Conservation (phyloP, 2,329 filamentous ascomycete species). For the Curvularia lunata region DNA sequence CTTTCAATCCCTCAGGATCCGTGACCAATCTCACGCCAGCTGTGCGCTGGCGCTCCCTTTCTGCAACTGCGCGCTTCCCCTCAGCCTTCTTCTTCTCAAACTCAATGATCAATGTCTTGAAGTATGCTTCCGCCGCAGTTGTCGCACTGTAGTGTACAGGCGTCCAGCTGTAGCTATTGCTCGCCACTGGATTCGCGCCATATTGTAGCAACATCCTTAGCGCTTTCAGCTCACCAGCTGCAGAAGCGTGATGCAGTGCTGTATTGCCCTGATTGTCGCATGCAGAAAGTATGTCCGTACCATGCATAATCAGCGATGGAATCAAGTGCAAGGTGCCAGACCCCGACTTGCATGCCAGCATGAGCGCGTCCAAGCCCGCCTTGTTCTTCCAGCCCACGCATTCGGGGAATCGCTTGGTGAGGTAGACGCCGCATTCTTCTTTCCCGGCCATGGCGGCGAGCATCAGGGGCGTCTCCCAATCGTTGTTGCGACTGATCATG, state of each 20-base stretch:
- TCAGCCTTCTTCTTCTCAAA: constrained; percentile 66
- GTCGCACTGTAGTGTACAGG: constrained; percentile 83
- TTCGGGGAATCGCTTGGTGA: constrained; percentile 68
- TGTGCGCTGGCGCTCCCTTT: constrained; percentile 40
- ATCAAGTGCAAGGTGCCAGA: constrained; percentile 55
- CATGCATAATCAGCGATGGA: constrained; percentile 44
- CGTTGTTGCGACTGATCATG: constrained; percentile 77
- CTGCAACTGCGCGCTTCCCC: constrained; percentile 42
- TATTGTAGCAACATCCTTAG: constrained; percentile 78
- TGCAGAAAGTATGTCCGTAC: constrained; percentile 38
- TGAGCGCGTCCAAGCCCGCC: constrained; percentile 69
- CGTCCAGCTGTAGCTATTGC: constrained; percentile 81
- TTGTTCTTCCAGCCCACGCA: constrained; percentile 71
- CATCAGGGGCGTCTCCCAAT: constrained; percentile 82
- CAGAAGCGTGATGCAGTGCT: constrained; percentile 83
- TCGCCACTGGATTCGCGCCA: constrained; percentile 74
- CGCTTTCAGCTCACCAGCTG: constrained; percentile 79
- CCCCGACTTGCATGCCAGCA: constrained; percentile 48
- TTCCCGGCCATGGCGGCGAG: constrained; percentile 73
- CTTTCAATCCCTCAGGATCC: constrained; percentile 6
- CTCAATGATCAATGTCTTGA: constrained; percentile 76
- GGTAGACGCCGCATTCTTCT: constrained; percentile 73
- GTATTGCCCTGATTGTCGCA: constrained; percentile 80
- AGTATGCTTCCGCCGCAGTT: constrained; percentile 82
- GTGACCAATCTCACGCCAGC: constrained; percentile 32